Evolutionary conservation across 192 early-diverging fungal species (phyloP).

Genomic region (Gamsiella multidivaricata): DNA sequence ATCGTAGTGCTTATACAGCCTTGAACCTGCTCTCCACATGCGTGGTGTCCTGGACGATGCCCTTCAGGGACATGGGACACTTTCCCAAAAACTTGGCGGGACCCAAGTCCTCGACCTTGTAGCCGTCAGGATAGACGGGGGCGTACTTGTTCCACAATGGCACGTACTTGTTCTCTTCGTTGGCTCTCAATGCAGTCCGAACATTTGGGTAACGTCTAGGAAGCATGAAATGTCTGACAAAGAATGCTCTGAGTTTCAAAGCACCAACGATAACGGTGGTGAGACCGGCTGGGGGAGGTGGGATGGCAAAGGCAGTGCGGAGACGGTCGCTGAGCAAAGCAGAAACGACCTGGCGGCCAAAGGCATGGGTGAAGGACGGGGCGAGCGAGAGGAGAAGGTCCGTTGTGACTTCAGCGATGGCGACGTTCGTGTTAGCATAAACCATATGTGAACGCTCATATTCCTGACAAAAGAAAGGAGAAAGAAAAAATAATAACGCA

Average conservation of each 20-base stretch:
- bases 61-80: conserved; percentile 39
- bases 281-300: conserved; percentile 9
- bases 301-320: conserved; percentile 17
- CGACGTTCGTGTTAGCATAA: conserved; percentile 10
- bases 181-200: conserved; percentile 38
- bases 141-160: conserved; percentile 50
- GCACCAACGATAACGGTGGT: neutral
- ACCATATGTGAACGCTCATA: conserved; percentile 15
- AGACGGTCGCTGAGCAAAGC: conserved; percentile 13
- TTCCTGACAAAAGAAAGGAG: conserved; percentile 11
- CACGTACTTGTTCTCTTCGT: conserved; percentile 41
- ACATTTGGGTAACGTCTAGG: conserved; percentile 33
- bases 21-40: too few species aligned
- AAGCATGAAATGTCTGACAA: conserved; percentile 53
- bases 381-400: conserved; percentile 7
- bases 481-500: neutral
- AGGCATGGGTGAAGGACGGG: conserved; percentile 13
- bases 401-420: conserved; percentile 19
- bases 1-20: too few species aligned
- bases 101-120: conserved; percentile 53
- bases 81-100: conserved; percentile 53
- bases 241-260: conserved; percentile 29
- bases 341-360: conserved; percentile 7
- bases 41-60: too few species aligned
- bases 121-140: conserved; percentile 48